Percentiles rank a stretch among this genome's conserved stretches.
Conservation (phyloP, 176 grass and related monocot species). For the Ensete glaucum region DNA sequence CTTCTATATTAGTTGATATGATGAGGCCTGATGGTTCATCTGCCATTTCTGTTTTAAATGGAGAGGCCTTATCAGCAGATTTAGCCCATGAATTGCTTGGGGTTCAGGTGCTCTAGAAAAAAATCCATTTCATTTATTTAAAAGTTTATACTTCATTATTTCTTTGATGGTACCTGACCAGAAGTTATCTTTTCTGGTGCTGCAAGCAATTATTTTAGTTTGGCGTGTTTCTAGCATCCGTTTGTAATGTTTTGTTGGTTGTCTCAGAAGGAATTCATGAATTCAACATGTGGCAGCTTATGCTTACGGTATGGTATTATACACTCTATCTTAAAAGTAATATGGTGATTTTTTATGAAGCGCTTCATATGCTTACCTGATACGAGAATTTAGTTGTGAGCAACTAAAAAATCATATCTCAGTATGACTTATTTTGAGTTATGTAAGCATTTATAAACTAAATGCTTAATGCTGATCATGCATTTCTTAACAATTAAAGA, state of each 20-base stretch:
- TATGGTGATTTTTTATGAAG: neutral
- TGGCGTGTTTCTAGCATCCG: slow-evolving; percentile 85
- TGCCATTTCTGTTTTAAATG: slow-evolving; percentile 53
- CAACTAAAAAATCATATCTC: neutral
- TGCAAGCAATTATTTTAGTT: slow-evolving; percentile 92
- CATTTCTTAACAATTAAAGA: neutral
- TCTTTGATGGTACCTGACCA: slow-evolving; percentile 29
- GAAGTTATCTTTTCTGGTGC: slow-evolving; percentile 26
- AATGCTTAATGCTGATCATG: neutral
- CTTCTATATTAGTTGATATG: slow-evolving; percentile 76
- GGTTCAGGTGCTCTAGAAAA: slow-evolving; percentile 69
- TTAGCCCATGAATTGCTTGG: slow-evolving; percentile 86
- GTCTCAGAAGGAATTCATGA: slow-evolving; percentile 75
- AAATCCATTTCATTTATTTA: slow-evolving; percentile 12
- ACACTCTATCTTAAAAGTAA: slow-evolving; percentile 20
- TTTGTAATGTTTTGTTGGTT: slow-evolving; percentile 83
- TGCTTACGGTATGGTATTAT: slow-evolving; percentile 87
- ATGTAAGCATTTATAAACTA: neutral
- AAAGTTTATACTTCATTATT: neutral
- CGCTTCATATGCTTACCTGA: neutral
- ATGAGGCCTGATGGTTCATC: slow-evolving; percentile 85
- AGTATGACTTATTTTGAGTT: neutral
- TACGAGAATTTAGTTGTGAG: neutral
- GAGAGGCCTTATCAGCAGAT: slow-evolving; percentile 68
- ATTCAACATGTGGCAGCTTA: slow-evolving; percentile 77